Percentiles rank a stretch among this genome's conserved stretches.
phyloP scores from a whole-genome alignment of 1,139 yeast genomes.

The Taphrina wiesneri region DNA sequence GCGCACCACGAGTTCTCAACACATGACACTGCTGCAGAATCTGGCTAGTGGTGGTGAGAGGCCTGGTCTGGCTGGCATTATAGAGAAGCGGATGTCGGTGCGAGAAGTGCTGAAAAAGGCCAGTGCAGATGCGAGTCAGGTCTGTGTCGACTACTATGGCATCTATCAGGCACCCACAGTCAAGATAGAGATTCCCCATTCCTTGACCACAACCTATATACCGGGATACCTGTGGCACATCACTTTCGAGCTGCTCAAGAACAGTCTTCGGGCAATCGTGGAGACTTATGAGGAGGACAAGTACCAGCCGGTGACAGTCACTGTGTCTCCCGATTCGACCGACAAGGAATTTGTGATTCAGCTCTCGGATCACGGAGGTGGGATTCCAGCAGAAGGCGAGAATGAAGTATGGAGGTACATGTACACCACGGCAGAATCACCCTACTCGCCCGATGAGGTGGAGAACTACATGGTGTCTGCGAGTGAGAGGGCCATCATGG shows the following conservation, averaged over 20 bases:
- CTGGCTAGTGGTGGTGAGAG: slow-evolving; percentile 64
- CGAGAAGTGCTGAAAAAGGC: slow-evolving; percentile 81
- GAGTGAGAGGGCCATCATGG: slow-evolving; percentile 33
- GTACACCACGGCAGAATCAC: slow-evolving; percentile 72
- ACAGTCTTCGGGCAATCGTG: slow-evolving; percentile 82
- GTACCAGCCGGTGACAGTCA: slow-evolving; percentile 81
- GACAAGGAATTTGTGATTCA: slow-evolving; percentile 73
- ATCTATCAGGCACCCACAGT: slow-evolving; percentile 78
- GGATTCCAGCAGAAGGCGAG: slow-evolving; percentile 79
- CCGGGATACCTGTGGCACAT: slow-evolving; percentile 89
- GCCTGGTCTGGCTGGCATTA: slow-evolving; percentile 74
- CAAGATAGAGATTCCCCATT: slow-evolving; percentile 68
- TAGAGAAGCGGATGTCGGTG: slow-evolving; percentile 76
- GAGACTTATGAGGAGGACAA: slow-evolving; percentile 62
- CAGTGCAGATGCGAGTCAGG: slow-evolving; percentile 79
- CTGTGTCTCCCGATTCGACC: slow-evolving; percentile 86
- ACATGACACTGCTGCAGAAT: slow-evolving; percentile 62
- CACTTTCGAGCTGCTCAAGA: slow-evolving; percentile 81
- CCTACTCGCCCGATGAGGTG: slow-evolving; percentile 30
- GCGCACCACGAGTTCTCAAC: slow-evolving; percentile 54
- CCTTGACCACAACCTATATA: slow-evolving; percentile 77
- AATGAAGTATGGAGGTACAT: slow-evolving; percentile 89
- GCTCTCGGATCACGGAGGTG: slow-evolving; percentile 92
- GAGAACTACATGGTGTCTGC: slow-evolving; percentile 15
- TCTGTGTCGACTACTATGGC: slow-evolving; percentile 85